Base-by-base conservation (phyloP, 2,329 filamentous ascomycete species). In the Lachnellula occidentalis region DNA sequence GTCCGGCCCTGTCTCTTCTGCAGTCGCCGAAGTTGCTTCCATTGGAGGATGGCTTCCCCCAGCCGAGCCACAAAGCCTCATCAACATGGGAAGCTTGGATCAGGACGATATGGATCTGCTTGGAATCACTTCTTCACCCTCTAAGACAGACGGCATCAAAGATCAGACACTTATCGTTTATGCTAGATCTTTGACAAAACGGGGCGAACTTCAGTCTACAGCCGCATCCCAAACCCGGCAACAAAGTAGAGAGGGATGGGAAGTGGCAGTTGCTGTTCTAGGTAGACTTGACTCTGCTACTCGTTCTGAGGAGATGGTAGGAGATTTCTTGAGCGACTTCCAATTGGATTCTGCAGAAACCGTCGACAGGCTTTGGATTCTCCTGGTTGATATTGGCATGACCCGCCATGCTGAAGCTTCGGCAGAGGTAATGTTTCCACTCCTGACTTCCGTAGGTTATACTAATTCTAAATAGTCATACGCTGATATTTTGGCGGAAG, bases 101-200 rank as follows among this genome's bases (percentile, higher is more conserved):
- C 82, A 88, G 71, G 87, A 91, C 58, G 92, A 96, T 66, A 74
- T 96, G 45, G 88, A 94, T 73, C 81, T 96, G 9, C 76, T 97
- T 12, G 91, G 82, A 15, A 73, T 90, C 43, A 76, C 60, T 53
- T 61, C 74, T 6, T 81, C 80, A 1, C 77, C 82, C 9, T 78
- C 83, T 52, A 80, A 85, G 60, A 67, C 78, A 47, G 78, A 83
- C 57, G 77, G 90, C 7, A 83, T 85, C 58, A 91, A 92, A 67
- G 91, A 96, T 68, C 85, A 87, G 34, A 83, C 92, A 3, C 76
- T 96, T 6, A 79, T 86, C 6, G 75, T 82, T 47, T 97, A 96
- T 69, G 88, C 92, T 0, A 78, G 85, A 49, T 78, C 80, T 22
- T 69, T 92, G 19, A 77, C 86, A 17, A 34, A 78, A 77, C 57